Evolutionary conservation across 148 eudicot species (phyloP).

Genomic region (Rhododendron vialii): DNA sequence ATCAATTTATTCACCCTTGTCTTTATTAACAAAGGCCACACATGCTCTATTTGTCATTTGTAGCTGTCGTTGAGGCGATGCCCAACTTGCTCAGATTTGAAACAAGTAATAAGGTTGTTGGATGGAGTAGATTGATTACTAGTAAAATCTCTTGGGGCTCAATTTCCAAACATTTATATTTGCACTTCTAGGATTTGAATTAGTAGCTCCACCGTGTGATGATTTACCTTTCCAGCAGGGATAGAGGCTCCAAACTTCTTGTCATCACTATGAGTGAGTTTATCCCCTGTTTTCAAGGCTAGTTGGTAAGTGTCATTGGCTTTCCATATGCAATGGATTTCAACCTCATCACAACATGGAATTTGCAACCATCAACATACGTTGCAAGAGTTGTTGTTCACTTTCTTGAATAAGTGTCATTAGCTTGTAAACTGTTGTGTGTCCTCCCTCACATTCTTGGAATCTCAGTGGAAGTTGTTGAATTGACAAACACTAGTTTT

Average conservation of each 20-base stretch:
- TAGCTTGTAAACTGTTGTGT: neutral
- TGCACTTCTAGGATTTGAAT: neutral
- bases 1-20: neutral
- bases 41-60: neutral
- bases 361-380: neutral
- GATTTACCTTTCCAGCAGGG: neutral
- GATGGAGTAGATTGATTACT: neutral
- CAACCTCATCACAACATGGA: neutral
- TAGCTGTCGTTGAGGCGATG: neutral
- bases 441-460: neutral
- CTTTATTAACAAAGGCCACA: neutral
- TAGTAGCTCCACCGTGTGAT: neutral
- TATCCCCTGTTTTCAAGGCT: neutral
- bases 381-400: neutral
- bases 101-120: neutral
- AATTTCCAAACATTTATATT: neutral
- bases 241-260: neutral
- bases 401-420: neutral
- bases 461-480: neutral
- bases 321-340: neutral
- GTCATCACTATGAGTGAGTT: neutral
- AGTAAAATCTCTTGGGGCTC: neutral
- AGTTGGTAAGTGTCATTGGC: neutral
- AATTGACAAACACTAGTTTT: neutral
- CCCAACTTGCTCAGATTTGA: neutral